Percentiles rank a stretch among this genome's conserved stretches.
phyloP scores from a whole-genome alignment of 2,329 filamentous ascomycete genomes.

The Didymosphaeria variabile region DNA sequence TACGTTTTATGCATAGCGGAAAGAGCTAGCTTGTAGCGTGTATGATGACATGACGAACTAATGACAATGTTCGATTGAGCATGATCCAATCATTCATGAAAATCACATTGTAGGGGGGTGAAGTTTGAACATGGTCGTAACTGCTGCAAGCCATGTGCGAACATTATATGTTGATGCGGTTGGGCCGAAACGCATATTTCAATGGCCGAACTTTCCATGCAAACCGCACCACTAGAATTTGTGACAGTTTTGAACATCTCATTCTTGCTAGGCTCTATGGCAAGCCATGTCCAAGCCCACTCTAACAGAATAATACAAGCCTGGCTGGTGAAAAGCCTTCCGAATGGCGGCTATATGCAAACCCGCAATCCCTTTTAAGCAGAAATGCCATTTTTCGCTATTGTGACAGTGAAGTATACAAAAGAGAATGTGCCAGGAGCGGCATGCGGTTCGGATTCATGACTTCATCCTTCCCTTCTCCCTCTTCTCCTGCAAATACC shows the following conservation, averaged over 20 bases:
- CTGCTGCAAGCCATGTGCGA: not conserved
- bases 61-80: not conserved
- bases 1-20: constrained; percentile 2
- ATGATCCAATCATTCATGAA: not conserved
- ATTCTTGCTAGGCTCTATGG: not conserved
- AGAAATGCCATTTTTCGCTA: constrained; percentile 18
- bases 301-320: constrained; percentile 21
- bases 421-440: constrained; percentile 16
- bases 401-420: constrained; percentile 17
- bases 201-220: not conserved
- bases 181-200: not conserved
- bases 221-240: not conserved
- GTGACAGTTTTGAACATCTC: not conserved
- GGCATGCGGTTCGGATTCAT: constrained; percentile 15
- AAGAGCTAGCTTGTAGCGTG: not conserved
- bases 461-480: constrained; percentile 51
- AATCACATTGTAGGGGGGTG: not conserved
- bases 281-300: not conserved
- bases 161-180: not conserved
- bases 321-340: constrained; percentile 17
- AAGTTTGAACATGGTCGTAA: not conserved
- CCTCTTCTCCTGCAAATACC: constrained; percentile 83
- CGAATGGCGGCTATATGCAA: constrained; percentile 29
- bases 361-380: not conserved
- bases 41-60: not conserved